Percentiles rank a stretch among this genome's conserved stretches.
phyloP scores from a whole-genome alignment of 805 yeast genomes.

The Cyberlindnera nakhonratchasimensis region DNA sequence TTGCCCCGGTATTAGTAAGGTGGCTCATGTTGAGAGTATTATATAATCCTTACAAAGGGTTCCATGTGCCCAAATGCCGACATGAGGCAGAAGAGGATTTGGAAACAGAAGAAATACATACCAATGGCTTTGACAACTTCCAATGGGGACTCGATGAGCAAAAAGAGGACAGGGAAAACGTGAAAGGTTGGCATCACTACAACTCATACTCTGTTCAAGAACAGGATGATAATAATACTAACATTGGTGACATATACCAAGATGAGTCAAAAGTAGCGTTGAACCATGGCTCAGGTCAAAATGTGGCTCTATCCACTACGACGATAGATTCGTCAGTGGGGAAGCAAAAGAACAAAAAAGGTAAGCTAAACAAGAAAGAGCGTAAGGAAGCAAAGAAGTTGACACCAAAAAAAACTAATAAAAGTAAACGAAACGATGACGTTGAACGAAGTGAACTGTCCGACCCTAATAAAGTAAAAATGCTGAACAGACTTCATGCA shows the following conservation, averaged over 20 bases:
- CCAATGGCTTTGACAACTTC: slow-evolving; percentile 42
- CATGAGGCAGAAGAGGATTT: slow-evolving; percentile 1
- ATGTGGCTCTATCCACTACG: background rate
- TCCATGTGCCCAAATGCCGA: slow-evolving; percentile 16
- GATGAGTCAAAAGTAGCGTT: slow-evolving; percentile 13
- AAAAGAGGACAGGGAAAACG: background rate
- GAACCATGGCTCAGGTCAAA: slow-evolving; percentile 4
- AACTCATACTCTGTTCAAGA: no score
- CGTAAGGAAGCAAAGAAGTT: slow-evolving; percentile 11
- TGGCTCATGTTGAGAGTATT: slow-evolving; percentile 16
- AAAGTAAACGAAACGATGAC: slow-evolving; percentile 7
- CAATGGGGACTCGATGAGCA: slow-evolving; percentile 31
- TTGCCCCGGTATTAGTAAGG: background rate
- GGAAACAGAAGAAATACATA: slow-evolving; percentile 3
- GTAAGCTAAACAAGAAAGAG: slow-evolving; percentile 8
- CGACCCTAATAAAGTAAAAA: slow-evolving; percentile 17
- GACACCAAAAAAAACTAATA: slow-evolving; percentile 10
- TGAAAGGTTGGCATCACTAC: no score
- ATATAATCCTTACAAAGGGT: slow-evolving; percentile 26
- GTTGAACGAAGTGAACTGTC: slow-evolving; percentile 18
- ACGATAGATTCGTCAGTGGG: background rate
- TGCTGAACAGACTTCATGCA: slow-evolving; percentile 16
- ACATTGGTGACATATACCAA: slow-evolving; percentile 6
- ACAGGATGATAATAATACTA: slow-evolving; percentile 2
- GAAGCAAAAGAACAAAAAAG: slow-evolving; percentile 4